These are phyloP conservation scores for Fraxinus sp. DNA, from an alignment of 305 asterid genomes.

Conservation along the genomic window DNA sequence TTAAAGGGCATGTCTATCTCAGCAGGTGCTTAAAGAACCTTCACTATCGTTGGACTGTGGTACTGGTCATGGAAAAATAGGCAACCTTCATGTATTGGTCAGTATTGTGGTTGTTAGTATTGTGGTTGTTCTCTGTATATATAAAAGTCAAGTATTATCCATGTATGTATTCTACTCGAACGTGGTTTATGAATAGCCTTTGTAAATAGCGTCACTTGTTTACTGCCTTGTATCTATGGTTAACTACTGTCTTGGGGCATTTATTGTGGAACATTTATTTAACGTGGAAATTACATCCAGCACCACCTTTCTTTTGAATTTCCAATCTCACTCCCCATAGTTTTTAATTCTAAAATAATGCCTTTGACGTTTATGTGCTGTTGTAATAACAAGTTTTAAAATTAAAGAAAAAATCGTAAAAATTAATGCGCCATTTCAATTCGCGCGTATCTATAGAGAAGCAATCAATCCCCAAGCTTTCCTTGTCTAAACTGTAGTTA, in stretches of 20 bases:
- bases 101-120: background rate
- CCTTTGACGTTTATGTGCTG: background rate
- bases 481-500: background rate
- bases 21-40: conserved; percentile 46
- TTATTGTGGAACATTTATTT: background rate
- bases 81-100: background rate
- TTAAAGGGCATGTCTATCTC: conserved; percentile 68
- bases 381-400: background rate
- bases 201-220: background rate
- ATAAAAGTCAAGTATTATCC: background rate
- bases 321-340: background rate
- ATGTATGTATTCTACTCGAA: background rate
- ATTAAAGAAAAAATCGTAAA: background rate
- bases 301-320: background rate
- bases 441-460: background rate
- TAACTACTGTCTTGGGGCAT: background rate
- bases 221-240: background rate
- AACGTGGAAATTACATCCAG: background rate
- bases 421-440: background rate
- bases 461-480: background rate
- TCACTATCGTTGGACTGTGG: background rate
- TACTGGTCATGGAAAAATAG: background rate
- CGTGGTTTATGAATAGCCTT: background rate
- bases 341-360: background rate
- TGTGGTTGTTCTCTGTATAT: background rate